Base-by-base conservation (phyloP, 2,329 filamentous ascomycete genomes). In the Microdochium bolleyi region DNA sequence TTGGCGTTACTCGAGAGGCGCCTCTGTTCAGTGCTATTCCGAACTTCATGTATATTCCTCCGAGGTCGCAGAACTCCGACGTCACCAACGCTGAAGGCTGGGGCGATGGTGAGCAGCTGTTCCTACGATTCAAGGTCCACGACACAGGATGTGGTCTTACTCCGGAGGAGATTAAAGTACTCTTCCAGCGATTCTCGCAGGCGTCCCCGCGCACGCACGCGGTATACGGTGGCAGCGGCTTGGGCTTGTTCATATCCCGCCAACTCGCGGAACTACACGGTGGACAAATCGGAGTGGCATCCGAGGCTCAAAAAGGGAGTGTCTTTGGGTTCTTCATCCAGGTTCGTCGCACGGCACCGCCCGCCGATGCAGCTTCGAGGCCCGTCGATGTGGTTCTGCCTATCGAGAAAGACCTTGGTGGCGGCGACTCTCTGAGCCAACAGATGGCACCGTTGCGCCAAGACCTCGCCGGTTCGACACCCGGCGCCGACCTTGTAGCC, bases 151-250 rank as follows among this genome's bases (percentile, higher is more conserved):
- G 83, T 24, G 83, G 83, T 1, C 73, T 88, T 13, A 80, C 71
- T 2, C 73, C 78, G 0, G 75, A 82, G 49, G 84, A 87, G 60
- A 84, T 82, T 64, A 84, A 83, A 55, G 69, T 82, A 9, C 72
- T 88, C 0, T 88, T 88, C 60, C 77, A 85, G 53, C 74, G 84
- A 0, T 88, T 88, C 66, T 83, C 81, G 4, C 85, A 88, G 65
- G 84, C 84, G 0, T 69, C 64, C 0, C 70, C 71, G 0, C 61
- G 68, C 25, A 74, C 71, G 0, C 71, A 74, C 54, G 79, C 84
- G 0, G 78, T 83, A 56, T 86, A 86, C 52, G 83, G 83, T 2
- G 83, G 83, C 5, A 80, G 76, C 8, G 83, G 83, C 0, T 71
- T 86, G 1, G 83, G 83, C 0, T 70, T 86, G 0, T 87, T 85